These are phyloP conservation scores for Penicillium paneum DNA, from an alignment of 2,329 filamentous ascomycete species.

Conservation along the genomic window DNA sequence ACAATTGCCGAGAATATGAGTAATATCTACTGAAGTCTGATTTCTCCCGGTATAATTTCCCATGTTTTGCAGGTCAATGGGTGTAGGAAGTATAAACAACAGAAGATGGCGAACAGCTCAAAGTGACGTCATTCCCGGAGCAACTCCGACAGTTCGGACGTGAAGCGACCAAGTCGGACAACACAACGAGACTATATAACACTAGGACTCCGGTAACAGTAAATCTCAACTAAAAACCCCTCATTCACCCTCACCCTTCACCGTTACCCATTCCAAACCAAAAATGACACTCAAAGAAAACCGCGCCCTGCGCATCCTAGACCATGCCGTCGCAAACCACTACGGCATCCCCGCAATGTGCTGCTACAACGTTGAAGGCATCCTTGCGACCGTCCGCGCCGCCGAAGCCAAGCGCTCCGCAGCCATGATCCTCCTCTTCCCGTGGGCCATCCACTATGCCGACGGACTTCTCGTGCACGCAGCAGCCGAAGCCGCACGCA, in stretches of 20 bases:
- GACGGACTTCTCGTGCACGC: constrained; percentile 55
- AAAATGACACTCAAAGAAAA: constrained; percentile 45
- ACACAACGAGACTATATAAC: constrained; percentile 1
- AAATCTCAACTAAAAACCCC: not conserved
- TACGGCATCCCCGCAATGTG: constrained; percentile 62
- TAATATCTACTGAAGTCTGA: not conserved
- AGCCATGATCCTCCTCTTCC: constrained; percentile 70
- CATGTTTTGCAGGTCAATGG: not conserved
- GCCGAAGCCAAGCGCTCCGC: constrained; percentile 66
- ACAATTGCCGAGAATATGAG: not conserved
- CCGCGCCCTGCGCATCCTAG: constrained; percentile 56
- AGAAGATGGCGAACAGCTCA: not conserved
- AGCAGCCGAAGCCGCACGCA: constrained; percentile 55
- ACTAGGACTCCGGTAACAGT: not conserved
- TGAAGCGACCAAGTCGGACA: not conserved
- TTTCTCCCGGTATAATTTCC: not conserved
- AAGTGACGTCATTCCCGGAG: constrained; percentile 4
- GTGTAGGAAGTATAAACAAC: too few species aligned
- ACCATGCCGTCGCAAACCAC: constrained; percentile 53
- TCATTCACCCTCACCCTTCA: not conserved
- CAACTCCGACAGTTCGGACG: constrained; percentile 7
- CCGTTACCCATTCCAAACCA: constrained; percentile 27
- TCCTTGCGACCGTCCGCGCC: constrained; percentile 65
- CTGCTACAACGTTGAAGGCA: constrained; percentile 68
- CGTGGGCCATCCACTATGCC: constrained; percentile 68